Conservation (phyloP, 169 alveolate genomes). For the Cryptosporidium ryanae region DNA sequence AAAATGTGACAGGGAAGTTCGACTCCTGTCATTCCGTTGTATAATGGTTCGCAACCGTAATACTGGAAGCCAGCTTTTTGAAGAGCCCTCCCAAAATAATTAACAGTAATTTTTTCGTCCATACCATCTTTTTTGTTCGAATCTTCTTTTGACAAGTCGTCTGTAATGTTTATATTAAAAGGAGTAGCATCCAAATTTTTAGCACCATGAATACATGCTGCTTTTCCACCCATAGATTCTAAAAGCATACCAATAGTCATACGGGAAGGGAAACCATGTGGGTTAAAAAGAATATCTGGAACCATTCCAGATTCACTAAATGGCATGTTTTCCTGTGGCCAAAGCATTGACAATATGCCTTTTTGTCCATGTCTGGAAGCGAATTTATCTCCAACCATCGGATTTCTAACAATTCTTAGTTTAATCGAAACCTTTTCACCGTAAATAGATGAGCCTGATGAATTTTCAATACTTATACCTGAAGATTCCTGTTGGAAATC, state of each 20-base stretch:
- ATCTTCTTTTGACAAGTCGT: slow-evolving; percentile 36
- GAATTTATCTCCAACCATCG: slow-evolving; percentile 99
- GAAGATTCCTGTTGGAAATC: slow-evolving; percentile 56
- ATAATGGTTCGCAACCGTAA: slow-evolving; percentile 98
- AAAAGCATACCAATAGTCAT: slow-evolving; percentile 99
- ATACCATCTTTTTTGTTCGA: slow-evolving; percentile 17
- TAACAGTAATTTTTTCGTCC: slow-evolving; percentile 71
- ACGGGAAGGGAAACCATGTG: slow-evolving; percentile 99
- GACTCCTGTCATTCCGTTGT: slow-evolving; percentile 97
- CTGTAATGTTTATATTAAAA: slow-evolving; percentile 83
- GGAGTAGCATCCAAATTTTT: slow-evolving; percentile 89
- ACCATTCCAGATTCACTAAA: slow-evolving; percentile 98
- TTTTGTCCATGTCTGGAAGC: slow-evolving; percentile 99
- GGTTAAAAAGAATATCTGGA: slow-evolving; percentile 99
- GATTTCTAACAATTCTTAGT: slow-evolving; percentile 87
- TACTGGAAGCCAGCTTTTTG: slow-evolving; percentile 80
- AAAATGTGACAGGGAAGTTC: slow-evolving; percentile 97
- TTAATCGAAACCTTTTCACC: slow-evolving; percentile 74
- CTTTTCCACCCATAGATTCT: slow-evolving; percentile 99
- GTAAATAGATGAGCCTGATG: slow-evolving; percentile 33
- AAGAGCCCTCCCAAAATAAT: slow-evolving; percentile 79
- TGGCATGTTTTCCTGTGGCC: slow-evolving; percentile 99
- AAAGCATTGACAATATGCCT: slow-evolving; percentile 97
- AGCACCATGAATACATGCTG: slow-evolving; percentile 96
- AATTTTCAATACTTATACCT: slow-evolving; percentile 36